Percentiles rank a stretch among this genome's conserved stretches.
Conservation (phyloP, 1,284 basidiomycete species). For the Hymenochaete sp. region DNA sequence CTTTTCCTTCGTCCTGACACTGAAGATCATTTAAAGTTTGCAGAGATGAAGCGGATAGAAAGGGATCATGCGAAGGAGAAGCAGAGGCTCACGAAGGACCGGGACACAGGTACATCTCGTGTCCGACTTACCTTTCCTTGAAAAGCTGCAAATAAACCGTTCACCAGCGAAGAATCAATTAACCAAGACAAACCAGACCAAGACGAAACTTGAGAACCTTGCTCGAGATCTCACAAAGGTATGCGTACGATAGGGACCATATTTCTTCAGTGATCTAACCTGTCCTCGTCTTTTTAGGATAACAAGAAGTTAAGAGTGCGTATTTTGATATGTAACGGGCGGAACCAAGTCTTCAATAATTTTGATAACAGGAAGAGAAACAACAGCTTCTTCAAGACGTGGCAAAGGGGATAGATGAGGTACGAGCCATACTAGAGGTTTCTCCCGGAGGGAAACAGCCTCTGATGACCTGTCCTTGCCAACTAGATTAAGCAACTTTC, state of each 20-base stretch:
- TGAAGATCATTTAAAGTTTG: conserved; percentile 60
- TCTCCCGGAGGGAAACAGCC: conserved; percentile 4
- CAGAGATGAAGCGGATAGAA: conserved; percentile 73
- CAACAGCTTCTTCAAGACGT: conserved; percentile 67
- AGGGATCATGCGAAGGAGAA: conserved; percentile 81
- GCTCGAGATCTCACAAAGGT: conserved; percentile 81
- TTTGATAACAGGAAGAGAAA: conserved; percentile 59
- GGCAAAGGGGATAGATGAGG: conserved; percentile 78
- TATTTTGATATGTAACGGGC: conserved; percentile 15
- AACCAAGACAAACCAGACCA: conserved; percentile 76
- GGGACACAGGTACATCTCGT: conserved; percentile 60
- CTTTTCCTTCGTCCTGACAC: no score
- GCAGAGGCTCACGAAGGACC: conserved; percentile 78
- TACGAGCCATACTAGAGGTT: conserved; percentile 24
- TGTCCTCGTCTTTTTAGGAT: conserved; percentile 43
- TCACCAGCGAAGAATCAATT: conserved; percentile 66
- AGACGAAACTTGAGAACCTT: conserved; percentile 80
- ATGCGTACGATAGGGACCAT: conserved; percentile 15
- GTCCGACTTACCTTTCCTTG: conserved; percentile 8
- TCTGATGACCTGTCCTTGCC: conserved; percentile 11
- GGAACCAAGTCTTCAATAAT: neutral
- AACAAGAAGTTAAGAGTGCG: conserved; percentile 72
- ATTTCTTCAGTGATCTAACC: neutral
- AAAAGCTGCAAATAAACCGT: neutral
- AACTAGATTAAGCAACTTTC: conserved; percentile 65